Conservation (phyloP, 768 basidiomycete species). For the Naganishia randhawae region DNA sequence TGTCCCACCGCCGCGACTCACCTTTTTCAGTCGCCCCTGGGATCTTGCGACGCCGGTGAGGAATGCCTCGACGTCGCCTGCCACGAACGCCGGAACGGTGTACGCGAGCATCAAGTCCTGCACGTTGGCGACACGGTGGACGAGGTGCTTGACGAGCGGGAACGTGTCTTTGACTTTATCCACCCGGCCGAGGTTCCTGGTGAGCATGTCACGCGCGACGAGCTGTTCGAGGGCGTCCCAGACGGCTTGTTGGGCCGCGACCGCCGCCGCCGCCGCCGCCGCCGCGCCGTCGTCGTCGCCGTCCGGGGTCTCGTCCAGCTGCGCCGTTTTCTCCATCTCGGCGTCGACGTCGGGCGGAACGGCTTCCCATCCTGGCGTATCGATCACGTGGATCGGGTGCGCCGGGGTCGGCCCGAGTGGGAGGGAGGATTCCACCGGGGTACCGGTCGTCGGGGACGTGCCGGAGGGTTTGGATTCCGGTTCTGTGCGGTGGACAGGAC, state of each 20-base stretch:
- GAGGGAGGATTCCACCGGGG: slow-evolving; percentile 62
- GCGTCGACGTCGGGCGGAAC: slow-evolving; percentile 44
- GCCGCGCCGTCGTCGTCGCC: too few relatives aligned
- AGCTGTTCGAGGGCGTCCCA: slow-evolving; percentile 48
- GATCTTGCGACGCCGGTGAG: slow-evolving; percentile 71
- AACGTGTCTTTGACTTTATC: slow-evolving; percentile 79
- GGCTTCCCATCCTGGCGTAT: slow-evolving; percentile 80
- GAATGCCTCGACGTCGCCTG: slow-evolving; percentile 68
- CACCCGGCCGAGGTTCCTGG: slow-evolving; percentile 73
- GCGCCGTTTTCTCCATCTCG: slow-evolving; percentile 51
- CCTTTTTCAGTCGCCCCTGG: slow-evolving; percentile 73
- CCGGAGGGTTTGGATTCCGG: slow-evolving; percentile 53
- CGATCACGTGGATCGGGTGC: slow-evolving; percentile 62
- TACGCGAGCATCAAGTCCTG: slow-evolving; percentile 90
- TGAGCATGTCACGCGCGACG: slow-evolving; percentile 65
- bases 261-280: slow-evolving; percentile 14
- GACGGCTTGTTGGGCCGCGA: slow-evolving; percentile 39
- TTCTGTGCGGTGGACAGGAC: slow-evolving; percentile 58
- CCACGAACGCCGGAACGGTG: slow-evolving; percentile 71
- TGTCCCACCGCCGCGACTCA: slow-evolving; percentile 44
- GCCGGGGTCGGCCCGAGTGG: slow-evolving; percentile 48
- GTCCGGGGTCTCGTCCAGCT: slow-evolving; percentile 46
- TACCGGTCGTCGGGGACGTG: slow-evolving; percentile 68
- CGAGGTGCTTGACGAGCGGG: slow-evolving; percentile 63
- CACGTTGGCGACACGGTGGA: slow-evolving; percentile 62